These are phyloP conservation scores for Hamigera avellanea DNA, from an alignment of 495 filamentous ascomycete species.

Conservation along the genomic window DNA sequence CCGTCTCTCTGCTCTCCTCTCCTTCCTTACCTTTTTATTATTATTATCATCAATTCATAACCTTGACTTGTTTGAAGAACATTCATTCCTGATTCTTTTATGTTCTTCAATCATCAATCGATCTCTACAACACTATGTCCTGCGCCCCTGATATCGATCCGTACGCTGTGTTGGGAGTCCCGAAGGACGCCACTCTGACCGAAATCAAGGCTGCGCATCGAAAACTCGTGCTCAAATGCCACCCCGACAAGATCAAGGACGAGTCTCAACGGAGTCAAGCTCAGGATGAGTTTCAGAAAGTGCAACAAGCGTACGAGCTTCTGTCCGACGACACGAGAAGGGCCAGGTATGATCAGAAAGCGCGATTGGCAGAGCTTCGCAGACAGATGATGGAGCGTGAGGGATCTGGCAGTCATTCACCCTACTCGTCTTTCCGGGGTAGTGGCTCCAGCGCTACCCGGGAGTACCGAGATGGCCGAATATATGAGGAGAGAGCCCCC, in stretches of 20 bases:
- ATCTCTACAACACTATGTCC: too few relatives aligned
- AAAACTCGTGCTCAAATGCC: conserved; percentile 85
- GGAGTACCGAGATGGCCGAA: conserved; percentile 33
- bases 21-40: too few relatives aligned
- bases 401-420: conserved; percentile 10
- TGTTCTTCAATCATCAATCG: neutral
- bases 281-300: conserved; percentile 78
- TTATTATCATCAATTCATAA: neutral
- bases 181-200: conserved; percentile 58
- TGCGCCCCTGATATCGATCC: conserved; percentile 56
- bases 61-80: neutral
- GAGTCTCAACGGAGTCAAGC: conserved; percentile 54
- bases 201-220: conserved; percentile 76
- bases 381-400: conserved; percentile 37
- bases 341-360: conserved; percentile 64
- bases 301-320: conserved; percentile 88
- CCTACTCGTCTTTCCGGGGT: conserved; percentile 11
- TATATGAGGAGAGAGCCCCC: conserved; percentile 37
- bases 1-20: too few relatives aligned
- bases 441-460: conserved; percentile 16
- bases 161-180: conserved; percentile 69
- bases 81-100: neutral
- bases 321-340: conserved; percentile 68
- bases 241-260: conserved; percentile 91
- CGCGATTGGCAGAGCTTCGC: conserved; percentile 48